Evolutionary conservation across 2,329 filamentous ascomycete genomes (phyloP).

Genomic region (Microdochium nivale): DNA sequence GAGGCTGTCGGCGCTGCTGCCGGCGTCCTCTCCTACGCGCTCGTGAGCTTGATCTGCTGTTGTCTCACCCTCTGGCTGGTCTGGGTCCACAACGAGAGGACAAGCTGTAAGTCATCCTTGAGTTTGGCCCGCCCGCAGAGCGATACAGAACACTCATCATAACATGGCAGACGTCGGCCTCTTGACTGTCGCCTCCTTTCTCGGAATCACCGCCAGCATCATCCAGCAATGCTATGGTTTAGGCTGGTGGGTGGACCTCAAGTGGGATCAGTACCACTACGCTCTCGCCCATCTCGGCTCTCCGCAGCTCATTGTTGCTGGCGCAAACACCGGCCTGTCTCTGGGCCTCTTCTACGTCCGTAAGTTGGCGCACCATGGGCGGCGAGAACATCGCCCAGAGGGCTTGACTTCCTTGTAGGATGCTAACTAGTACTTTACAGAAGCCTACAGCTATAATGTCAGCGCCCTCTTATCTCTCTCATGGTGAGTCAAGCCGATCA

Average conservation of each 20-base stretch:
- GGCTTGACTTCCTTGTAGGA: background rate
- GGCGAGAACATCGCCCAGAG: fast-evolving
- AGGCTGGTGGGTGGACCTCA: conserved; percentile 27
- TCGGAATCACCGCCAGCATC: conserved; percentile 28
- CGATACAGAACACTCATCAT: background rate
- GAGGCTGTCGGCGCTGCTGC: conserved; percentile 22
- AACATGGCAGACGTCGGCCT: conserved; percentile 26
- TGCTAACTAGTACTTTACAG: conserved; percentile 17
- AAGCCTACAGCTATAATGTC: conserved; percentile 42
- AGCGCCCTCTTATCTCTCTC: conserved; percentile 35
- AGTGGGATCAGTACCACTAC: conserved; percentile 27
- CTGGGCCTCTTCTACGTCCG: conserved; percentile 38
- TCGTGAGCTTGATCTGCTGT: conserved; percentile 22
- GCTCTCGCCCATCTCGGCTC: conserved; percentile 22
- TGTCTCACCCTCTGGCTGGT: conserved; percentile 25
- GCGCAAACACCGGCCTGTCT: conserved; percentile 30
- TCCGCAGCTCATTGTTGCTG: conserved; percentile 32
- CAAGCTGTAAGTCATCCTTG: conserved; percentile 27
- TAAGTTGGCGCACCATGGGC: conserved; percentile 18
- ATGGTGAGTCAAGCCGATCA: conserved; percentile 25
- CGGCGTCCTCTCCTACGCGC: conserved; percentile 25
- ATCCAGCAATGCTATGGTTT: conserved; percentile 34
- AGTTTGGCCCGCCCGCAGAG: conserved; percentile 2
- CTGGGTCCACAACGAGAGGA: conserved; percentile 28
- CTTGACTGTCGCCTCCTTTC: conserved; percentile 24